phyloP scores from a whole-genome alignment of 192 early-diverging fungal genomes.

The Geranomyces michiganensis region DNA sequence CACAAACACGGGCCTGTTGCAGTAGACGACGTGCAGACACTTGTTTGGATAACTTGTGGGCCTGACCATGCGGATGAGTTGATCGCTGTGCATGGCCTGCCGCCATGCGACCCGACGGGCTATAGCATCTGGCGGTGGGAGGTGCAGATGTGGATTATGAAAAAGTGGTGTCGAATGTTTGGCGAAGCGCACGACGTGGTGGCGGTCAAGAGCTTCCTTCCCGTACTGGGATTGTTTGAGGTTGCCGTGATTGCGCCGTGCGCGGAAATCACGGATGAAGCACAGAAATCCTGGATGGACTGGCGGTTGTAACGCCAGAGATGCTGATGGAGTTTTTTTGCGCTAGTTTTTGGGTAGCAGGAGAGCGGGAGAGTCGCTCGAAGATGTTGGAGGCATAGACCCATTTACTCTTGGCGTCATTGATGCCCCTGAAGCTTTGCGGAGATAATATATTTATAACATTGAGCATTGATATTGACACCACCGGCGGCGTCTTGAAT shows the following conservation, averaged over 20 bases:
- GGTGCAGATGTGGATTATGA: conserved; percentile 6
- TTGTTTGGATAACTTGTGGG: neutral
- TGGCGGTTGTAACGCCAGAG: conserved; percentile 7
- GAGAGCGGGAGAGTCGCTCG: no score
- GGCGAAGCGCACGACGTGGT: conserved; percentile 8
- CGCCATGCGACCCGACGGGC: conserved; percentile 1
- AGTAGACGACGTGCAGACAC: neutral
- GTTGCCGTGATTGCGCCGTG: conserved; percentile 6
- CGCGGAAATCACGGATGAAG: conserved; percentile 15
- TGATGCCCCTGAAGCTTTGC: no score
- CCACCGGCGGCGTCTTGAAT: no score
- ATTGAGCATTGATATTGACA: no score
- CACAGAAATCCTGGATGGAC: conserved; percentile 11
- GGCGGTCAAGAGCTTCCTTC: conserved; percentile 9
- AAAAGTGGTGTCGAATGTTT: conserved; percentile 18
- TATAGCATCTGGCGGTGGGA: conserved; percentile 9
- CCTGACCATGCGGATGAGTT: conserved; percentile 51
- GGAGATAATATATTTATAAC: no score
- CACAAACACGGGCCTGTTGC: neutral
- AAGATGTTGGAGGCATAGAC: no score
- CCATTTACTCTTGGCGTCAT: no score
- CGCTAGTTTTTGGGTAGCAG: neutral
- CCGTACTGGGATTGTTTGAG: conserved; percentile 25
- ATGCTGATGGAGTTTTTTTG: neutral
- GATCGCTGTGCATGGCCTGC: conserved; percentile 32